These are phyloP conservation scores for Fusarium transvaalense DNA, from an alignment of 2,329 filamentous ascomycete genomes.

Conservation along the genomic window DNA sequence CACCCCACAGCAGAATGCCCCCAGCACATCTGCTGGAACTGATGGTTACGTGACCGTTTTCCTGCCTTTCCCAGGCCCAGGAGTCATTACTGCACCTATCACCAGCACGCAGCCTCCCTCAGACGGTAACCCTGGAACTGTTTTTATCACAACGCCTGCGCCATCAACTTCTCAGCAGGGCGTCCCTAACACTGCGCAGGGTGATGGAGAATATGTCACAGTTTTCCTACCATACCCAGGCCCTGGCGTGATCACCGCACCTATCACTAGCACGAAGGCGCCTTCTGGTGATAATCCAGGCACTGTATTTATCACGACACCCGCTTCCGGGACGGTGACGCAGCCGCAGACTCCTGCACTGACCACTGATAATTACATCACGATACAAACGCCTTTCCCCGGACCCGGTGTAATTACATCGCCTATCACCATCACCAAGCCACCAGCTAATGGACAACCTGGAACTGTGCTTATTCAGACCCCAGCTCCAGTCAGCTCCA, in stretches of 20 bases:
- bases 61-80: constrained; percentile 12
- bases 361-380: constrained; percentile 29
- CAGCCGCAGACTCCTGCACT: constrained; percentile 2
- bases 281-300: constrained; percentile 22
- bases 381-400: constrained; percentile 35
- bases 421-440: constrained; percentile 33
- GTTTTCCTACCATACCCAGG: constrained; percentile 28
- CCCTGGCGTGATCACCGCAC: constrained; percentile 28
- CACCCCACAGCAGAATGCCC: not conserved
- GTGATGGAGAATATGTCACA: constrained; percentile 13
- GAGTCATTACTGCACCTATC: constrained; percentile 18
- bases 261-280: constrained; percentile 28
- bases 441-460: constrained; percentile 25
- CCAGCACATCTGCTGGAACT: constrained; percentile 3
- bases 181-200: not conserved
- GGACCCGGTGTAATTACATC: constrained; percentile 25
- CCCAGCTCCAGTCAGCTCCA: constrained; percentile 25
- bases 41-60: constrained; percentile 30
- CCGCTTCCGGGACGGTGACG: not conserved
- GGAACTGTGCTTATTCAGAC: constrained; percentile 37
- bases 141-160: constrained; percentile 23
- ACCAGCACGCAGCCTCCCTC: constrained; percentile 10
- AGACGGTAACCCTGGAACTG: constrained; percentile 16
- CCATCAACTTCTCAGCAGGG: constrained; percentile 1
- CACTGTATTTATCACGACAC: constrained; percentile 37